Evolutionary conservation across 2,329 filamentous ascomycete species (phyloP), one percentile per base, ranked within the genome.

Genomic region (Aureobasidium sp.): DNA sequence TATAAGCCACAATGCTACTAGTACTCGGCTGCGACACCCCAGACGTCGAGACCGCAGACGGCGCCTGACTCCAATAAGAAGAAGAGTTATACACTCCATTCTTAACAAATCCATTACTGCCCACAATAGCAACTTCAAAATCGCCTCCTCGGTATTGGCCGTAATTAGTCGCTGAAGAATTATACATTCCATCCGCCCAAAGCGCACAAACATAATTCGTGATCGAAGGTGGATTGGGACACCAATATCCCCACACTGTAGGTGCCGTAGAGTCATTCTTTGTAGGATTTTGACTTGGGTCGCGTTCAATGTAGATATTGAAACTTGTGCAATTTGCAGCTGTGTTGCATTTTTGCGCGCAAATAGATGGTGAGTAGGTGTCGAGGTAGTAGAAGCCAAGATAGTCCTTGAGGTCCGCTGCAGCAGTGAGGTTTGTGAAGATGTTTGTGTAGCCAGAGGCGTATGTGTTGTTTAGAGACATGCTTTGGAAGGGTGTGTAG

Each of bases 71-170:
- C 26, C 17, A n/a, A 27, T 51, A 55, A 20, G 23, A 5, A 13
- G 50, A 41, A 8, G 59, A 20, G 17, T 48, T 48, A n/a, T 27
- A 62, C 3, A 37, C 42, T 12, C 37, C 47, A 41, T 50, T 60
- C 58, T 63, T 66, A 29, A 65, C 62, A 50, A 66, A 66, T 3
- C 62, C 66, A 20, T 68, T 66, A 32, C 63, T 63, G 9, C 61
- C 64, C 27, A 62, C 66, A 42, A 71, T 70, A 50, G 68, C 67
- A 13, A 70, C 65, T 15, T 68, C 53, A 60, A 72, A 72, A 29
- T 68, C 58, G 4, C 64, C 63, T 2, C 64, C 63, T n/a, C 68
- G 59, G 29, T 60, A 67, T 20, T 69, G 60, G 29, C 69, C 69
- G 20, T 44, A 46, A 59, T 72, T 72, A 42, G 66, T 71, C 0